Percentiles rank a stretch among this genome's conserved stretches.
These are phyloP conservation scores for Zangia roseola DNA, from an alignment of 768 basidiomycete genomes.

Conservation along the genomic window DNA sequence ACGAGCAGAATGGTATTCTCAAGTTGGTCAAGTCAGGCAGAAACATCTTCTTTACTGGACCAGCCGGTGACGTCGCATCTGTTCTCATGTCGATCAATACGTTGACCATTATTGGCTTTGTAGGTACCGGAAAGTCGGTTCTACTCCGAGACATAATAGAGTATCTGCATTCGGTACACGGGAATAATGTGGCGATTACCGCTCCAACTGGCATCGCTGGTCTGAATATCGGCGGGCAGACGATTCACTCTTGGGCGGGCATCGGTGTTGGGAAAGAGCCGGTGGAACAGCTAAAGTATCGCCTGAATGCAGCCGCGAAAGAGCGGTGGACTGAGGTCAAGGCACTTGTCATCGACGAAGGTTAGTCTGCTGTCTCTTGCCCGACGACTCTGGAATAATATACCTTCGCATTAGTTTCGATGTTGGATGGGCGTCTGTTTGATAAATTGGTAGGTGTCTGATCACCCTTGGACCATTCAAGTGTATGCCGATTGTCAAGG, in stretches of 20 bases:
- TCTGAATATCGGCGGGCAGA: slow-evolving; percentile 67
- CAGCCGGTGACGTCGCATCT: slow-evolving; percentile 50
- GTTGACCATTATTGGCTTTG: not conserved
- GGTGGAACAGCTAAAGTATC: slow-evolving; percentile 39
- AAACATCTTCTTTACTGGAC: slow-evolving; percentile 75
- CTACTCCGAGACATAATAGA: slow-evolving; percentile 61
- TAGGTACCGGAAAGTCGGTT: slow-evolving; percentile 73
- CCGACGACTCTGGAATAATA: not conserved
- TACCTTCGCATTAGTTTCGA: slow-evolving; percentile 51
- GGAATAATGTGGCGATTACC: slow-evolving; percentile 50
- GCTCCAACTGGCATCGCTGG: slow-evolving; percentile 68
- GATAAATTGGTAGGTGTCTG: slow-evolving; percentile 60
- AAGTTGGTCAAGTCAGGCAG: slow-evolving; percentile 48
- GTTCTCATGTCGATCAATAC: not conserved
- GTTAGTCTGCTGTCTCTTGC: slow-evolving; percentile 34
- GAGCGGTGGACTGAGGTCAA: slow-evolving; percentile 50
- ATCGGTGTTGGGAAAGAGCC: slow-evolving; percentile 58
- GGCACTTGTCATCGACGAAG: slow-evolving; percentile 71
- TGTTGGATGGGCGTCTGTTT: slow-evolving; percentile 69
- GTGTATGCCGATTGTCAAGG: not conserved
- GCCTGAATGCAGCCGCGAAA: slow-evolving; percentile 28
- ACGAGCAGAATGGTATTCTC: slow-evolving; percentile 44
- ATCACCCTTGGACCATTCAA: slow-evolving; percentile 31
- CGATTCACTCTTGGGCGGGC: slow-evolving; percentile 67
- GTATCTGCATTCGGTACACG: slow-evolving; percentile 32